These are phyloP conservation scores for Phytopythium cucurbitacearum DNA, from an alignment of 352 stramenopile genomes.

Conservation along the genomic window DNA sequence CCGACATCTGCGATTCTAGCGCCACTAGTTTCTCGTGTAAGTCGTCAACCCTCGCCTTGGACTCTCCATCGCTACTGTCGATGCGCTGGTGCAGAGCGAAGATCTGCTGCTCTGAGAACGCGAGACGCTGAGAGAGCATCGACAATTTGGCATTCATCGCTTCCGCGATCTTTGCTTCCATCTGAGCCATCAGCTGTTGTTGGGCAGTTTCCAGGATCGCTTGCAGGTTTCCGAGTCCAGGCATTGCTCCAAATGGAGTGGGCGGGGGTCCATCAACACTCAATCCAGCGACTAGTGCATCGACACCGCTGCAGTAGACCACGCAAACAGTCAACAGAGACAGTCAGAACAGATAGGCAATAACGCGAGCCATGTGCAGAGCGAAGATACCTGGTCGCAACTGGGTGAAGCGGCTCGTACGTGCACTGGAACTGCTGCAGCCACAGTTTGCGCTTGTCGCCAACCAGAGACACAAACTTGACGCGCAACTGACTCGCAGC, in stretches of 20 bases:
- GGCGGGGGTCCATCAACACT: too few relatives aligned
- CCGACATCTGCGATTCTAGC: constrained; percentile 26
- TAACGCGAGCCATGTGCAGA: too few relatives aligned
- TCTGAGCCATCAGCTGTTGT: constrained; percentile 54
- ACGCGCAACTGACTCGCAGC: constrained; percentile 38
- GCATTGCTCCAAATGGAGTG: too few relatives aligned
- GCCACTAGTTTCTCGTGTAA: constrained; percentile 9
- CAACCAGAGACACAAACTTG: constrained; percentile 72
- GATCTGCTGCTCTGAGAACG: constrained; percentile 61
- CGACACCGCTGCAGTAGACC: too few relatives aligned
- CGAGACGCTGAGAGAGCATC: constrained; percentile 44
- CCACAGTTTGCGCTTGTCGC: constrained; percentile 40
- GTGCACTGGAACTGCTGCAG: constrained; percentile 38
- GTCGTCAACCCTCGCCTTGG: background rate
- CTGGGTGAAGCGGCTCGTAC: constrained; percentile 24
- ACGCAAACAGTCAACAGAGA: too few relatives aligned
- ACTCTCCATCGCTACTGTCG: constrained; percentile 2
- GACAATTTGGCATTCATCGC: constrained; percentile 59
- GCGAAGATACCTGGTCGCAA: constrained; percentile 9
- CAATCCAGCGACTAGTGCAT: too few relatives aligned
- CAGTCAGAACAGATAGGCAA: too few relatives aligned
- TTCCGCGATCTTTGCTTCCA: constrained; percentile 60
- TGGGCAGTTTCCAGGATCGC: constrained; percentile 46
- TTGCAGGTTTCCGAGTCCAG: constrained; percentile 23
- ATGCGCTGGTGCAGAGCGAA: constrained; percentile 50